Evolutionary conservation across 2,329 filamentous ascomycete genomes (phyloP), one percentile per base, ranked within the genome.

Genomic region (Byssochlamys sp.): DNA sequence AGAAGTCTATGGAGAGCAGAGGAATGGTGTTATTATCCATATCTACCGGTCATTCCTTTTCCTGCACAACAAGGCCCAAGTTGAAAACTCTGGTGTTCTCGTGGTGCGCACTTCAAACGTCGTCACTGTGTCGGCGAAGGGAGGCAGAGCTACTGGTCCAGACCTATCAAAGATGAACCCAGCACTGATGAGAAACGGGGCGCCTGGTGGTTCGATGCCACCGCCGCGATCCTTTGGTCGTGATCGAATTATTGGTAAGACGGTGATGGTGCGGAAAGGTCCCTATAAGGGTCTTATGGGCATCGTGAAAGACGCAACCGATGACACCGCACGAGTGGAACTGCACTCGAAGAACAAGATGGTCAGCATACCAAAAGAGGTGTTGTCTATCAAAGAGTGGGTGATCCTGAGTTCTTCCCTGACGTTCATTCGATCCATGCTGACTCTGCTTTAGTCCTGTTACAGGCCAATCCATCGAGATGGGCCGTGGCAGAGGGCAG

Each of bases 41-140:
- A 91, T 99, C 57, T 87, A 97, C 72, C 86, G 94, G 54, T 90
- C 90, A n/a, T 95, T 86, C 69, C 83, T 96, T 19, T 99, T 95
- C 77, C 78, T 95, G 56, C 89, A 95, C 69, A 95, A 89, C 69
- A 86, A 91, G 60, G 83, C 88, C 51, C 86, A 86, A 56, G 88
- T 85, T 50, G 91, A 97, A 69, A 95, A 96, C 68, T 87, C 90
- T 0, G 86, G 94, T 62, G 86, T 97, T 9, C 95, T 95, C 65
- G 92, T 97, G 33, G 87, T 89, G 14, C 86, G 91, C 60, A 88
- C 90, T 50, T 87, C 83, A 66, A 95, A 91, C 68, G 89, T 99
- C 59, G 86, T 87, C 54, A 96, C 91, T 0, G 85, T 96, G 35
- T 91, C 91, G n/a, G 91, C 92, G 48, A 96, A 96, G 77, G 92